Evolutionary conservation across 345 rosid genomes (phyloP).

Genomic region (Cardamine chenopodiifolia): DNA sequence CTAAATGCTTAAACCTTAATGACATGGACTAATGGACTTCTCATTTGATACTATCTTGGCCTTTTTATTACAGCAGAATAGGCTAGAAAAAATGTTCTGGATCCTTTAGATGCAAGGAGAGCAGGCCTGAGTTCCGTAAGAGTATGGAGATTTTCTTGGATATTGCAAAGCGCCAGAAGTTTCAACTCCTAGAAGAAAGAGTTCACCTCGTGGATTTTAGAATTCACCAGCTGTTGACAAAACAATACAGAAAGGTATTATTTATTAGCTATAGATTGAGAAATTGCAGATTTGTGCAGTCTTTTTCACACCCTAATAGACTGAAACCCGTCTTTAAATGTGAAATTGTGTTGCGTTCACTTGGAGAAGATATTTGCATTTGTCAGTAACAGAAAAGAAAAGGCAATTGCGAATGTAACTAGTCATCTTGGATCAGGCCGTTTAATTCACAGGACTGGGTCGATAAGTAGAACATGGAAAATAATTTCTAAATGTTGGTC

Average conservation of each 20-base stretch:
- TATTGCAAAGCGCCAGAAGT: slow-evolving; percentile 65
- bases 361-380: neutral
- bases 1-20: too few species aligned
- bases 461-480: too few species aligned
- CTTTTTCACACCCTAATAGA: neutral
- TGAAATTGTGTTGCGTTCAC: neutral
- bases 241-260: neutral
- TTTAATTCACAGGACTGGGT: too few species aligned
- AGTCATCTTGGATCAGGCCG: neutral
- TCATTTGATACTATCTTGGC: too few species aligned
- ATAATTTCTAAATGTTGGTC: too few species aligned
- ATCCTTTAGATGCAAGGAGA: slow-evolving; percentile 75
- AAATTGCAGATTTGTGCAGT: slow-evolving; percentile 4
- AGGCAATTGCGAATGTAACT: neutral
- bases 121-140: slow-evolving; percentile 56
- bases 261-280: neutral
- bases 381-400: neutral
- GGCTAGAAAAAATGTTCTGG: too few species aligned
- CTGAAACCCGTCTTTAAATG: neutral
- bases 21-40: too few species aligned
- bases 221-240: slow-evolving; percentile 33
- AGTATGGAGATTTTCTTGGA: slow-evolving; percentile 74
- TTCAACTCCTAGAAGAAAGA: slow-evolving; percentile 66
- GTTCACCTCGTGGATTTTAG: slow-evolving; percentile 66
- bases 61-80: too few species aligned